Evolutionary conservation across 495 filamentous ascomycete genomes (phyloP), one percentile per base, ranked within the genome.

Genomic region (Aspergillus steynii): DNA sequence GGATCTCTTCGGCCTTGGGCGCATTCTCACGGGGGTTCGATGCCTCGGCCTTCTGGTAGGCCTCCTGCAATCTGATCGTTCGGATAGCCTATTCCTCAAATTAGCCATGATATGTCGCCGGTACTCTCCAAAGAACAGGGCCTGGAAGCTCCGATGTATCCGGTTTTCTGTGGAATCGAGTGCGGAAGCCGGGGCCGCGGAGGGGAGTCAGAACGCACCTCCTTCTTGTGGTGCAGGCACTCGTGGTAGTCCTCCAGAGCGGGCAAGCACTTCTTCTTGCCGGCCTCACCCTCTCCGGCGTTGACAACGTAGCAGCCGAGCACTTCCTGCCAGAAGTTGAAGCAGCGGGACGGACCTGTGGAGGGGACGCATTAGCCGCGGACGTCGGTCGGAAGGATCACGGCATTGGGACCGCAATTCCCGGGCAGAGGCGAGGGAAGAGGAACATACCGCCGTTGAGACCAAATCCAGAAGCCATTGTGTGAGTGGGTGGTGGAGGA

Each of bases 301-400:
- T 94, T 93, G 70, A 93, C 84, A 52, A 94, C 90, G 72, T 96
- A 96, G 84, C 91, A 96, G 66, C 89, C 89, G 63, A 96, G 86
- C 57, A 93, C 79, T 70, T 96, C 91, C 79, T 96, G 95, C 96
- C 96, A 99, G 86, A 97, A 99, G 73, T 91, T 90, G 78, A 96
- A 98, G 87, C 95, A 99, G 79, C 96, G 88, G 68, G 86, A 87
- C 61, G 86, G 89, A 68, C 92, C 93, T 96, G 74, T 58, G 66
- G 58, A 58, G 59, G 66, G 68, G 59, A 31, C 57, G 53, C 29
- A 64, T 77, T 66, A 77, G 74, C 63, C 56, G 55, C 32, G 28
- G 46, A 56, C 26, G 59, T 64, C 71, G 60, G 68, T 59, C 64
- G 59, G 47, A 61, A 57, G 26, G 8, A 32, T 59, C 20, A 25